These are phyloP conservation scores for Phytopythium litorale DNA, from an alignment of 352 stramenopile genomes.

Conservation along the genomic window DNA sequence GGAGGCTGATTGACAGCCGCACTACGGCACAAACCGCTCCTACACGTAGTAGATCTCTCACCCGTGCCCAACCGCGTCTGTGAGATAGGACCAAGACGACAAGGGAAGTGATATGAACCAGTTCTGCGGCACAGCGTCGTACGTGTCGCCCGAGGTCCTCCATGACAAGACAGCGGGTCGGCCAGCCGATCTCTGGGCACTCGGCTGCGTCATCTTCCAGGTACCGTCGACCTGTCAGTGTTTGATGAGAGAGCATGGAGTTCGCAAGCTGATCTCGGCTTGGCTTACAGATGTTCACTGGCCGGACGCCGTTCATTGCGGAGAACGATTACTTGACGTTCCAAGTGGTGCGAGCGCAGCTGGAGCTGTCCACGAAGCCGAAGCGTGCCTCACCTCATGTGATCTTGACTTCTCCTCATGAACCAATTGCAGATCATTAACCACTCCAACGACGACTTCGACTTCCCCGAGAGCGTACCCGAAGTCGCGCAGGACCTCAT, in stretches of 20 bases:
- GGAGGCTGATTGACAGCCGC: not conserved
- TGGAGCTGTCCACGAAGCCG: not conserved
- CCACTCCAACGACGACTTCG: constrained; percentile 62
- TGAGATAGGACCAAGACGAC: constrained; percentile 63
- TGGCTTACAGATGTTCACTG: constrained; percentile 65
- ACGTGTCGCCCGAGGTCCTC: constrained; percentile 91
- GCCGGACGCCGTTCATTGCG: constrained; percentile 80
- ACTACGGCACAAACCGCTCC: not conserved
- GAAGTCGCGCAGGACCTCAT: constrained; percentile 70
- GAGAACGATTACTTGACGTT: constrained; percentile 92
- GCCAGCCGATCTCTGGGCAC: constrained; percentile 87
- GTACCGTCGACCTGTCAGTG: constrained; percentile 11
- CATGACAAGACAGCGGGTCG: constrained; percentile 75
- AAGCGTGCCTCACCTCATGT: not conserved
- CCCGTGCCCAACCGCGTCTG: not conserved
- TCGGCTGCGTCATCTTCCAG: constrained; percentile 89
- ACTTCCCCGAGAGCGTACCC: constrained; percentile 66
- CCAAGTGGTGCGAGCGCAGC: constrained; percentile 52
- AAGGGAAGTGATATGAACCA: constrained; percentile 47
- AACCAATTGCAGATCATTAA: constrained; percentile 59
- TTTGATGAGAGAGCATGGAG: not conserved
- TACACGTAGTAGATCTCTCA: not conserved
- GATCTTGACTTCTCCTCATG: not conserved
- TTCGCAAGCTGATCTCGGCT: not conserved
- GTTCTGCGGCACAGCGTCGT: constrained; percentile 90